Base-by-base conservation (phyloP, 2,329 filamentous ascomycete genomes). In the Scorias spongiosa region DNA sequence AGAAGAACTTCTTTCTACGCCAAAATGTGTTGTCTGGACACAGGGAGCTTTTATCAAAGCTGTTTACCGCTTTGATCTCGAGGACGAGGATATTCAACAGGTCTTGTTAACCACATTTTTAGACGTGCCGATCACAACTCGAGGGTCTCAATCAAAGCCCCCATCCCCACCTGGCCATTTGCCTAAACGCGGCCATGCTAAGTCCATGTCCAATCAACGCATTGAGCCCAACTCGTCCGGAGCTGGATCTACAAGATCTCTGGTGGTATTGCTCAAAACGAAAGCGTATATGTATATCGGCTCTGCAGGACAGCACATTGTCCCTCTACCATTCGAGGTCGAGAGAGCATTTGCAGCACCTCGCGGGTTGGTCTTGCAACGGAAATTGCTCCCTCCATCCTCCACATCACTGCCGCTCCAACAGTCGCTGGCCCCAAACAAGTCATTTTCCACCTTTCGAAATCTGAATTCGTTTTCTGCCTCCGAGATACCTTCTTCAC, bases 251-350 rank as follows among this genome's bases (percentile, higher is more conserved):
- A 18, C 14, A 40, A 67, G 55, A 58, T 87, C 89, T 4, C 66
- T 98, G 48, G 85, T 96, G 7, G 83, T 98, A 41, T 83, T 96
- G 52, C 75, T 98, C 51, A 88, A 84, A 63, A 88, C 85, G 0
- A 89, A 96, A 58, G 87, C 85, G 17, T 89, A 96, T 59, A 78
- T 98, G 51, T 93, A 88, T 68, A 95, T 93, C 59, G 74, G 96
- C 32, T 77, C 83, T 2, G 89, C 89, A 15, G 80, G 85, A 29
- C 91, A 77, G 57, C 84, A 98, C 71, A 77, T 94, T 46, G 74
- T 96, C 40, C 86, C 94, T 60, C 77, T 98, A 57, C 89, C 89
- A 1, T 98, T 98, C 57, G 88, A 96, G 64, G 83, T 95, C 37
- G 86, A 94, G 58, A 78, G 78, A 43, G 87, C 84, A 28, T 85